These are phyloP conservation scores for Hordeum pubiflorum DNA, from an alignment of 202 grass and related monocot species.

Conservation along the genomic window DNA sequence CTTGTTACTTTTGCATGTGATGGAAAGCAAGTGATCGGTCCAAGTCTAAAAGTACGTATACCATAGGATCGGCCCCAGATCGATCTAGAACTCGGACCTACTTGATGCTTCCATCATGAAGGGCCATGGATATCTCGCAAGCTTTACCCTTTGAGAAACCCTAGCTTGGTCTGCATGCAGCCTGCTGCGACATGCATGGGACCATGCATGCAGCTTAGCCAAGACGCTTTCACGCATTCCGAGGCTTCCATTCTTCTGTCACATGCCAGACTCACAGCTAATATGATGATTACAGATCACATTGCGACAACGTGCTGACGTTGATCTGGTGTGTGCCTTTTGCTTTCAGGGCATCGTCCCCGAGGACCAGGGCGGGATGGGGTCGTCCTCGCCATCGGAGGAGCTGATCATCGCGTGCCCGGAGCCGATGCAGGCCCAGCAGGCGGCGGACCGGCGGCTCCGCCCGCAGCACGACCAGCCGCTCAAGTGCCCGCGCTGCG, in stretches of 20 bases:
- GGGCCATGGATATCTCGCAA: neutral
- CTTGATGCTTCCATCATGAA: slow-evolving; percentile 31
- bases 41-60: neutral
- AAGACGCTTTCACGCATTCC: slow-evolving; percentile 39
- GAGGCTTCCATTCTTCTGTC: slow-evolving; percentile 46
- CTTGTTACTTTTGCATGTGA: slow-evolving; percentile 41
- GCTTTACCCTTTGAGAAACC: slow-evolving; percentile 25
- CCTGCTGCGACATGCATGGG: neutral
- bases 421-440: slow-evolving; percentile 23
- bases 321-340: slow-evolving; percentile 26
- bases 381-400: slow-evolving; percentile 54
- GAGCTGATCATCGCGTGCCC: slow-evolving; percentile 60
- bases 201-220: neutral
- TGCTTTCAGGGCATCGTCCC: slow-evolving; percentile 63
- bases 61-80: slow-evolving; percentile 35
- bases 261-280: neutral
- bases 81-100: slow-evolving; percentile 15
- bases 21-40: slow-evolving; percentile 18
- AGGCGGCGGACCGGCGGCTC: slow-evolving; percentile 44
- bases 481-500: slow-evolving; percentile 86
- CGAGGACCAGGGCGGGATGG: slow-evolving; percentile 53
- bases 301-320: slow-evolving; percentile 6
- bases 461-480: slow-evolving; percentile 75
- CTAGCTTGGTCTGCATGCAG: neutral
- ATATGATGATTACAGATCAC: slow-evolving; percentile 38